phyloP scores from a whole-genome alignment of 2,329 filamentous ascomycete species.

The Ascochyta lentis region DNA sequence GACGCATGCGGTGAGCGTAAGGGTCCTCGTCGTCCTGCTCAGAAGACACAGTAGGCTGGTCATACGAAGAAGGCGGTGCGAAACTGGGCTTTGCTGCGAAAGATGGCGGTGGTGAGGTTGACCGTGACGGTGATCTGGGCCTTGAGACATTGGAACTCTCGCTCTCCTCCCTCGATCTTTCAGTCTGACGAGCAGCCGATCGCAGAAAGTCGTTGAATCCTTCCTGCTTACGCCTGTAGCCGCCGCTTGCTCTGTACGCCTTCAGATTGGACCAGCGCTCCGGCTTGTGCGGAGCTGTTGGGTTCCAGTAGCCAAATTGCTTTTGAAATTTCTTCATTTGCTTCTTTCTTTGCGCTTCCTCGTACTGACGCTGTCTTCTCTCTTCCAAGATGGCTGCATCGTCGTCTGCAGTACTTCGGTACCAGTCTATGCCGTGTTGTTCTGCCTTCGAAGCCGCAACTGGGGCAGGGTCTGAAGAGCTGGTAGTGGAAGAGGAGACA shows the following conservation, averaged over 20 bases:
- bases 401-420: conserved; percentile 87
- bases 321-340: conserved; percentile 76
- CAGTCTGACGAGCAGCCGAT: conserved; percentile 20
- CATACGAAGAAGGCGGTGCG: conserved; percentile 53
- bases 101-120: conserved; percentile 15
- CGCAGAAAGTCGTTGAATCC: conserved; percentile 36
- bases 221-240: conserved; percentile 32
- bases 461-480: conserved; percentile 23
- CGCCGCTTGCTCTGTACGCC: conserved; percentile 36
- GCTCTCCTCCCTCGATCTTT: conserved; percentile 21
- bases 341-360: conserved; percentile 65
- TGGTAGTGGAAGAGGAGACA: conserved; percentile 18
- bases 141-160: conserved; percentile 18
- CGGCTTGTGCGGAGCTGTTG: conserved; percentile 39
- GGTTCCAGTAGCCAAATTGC: conserved; percentile 66
- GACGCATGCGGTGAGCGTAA: conserved; percentile 30
- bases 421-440: conserved; percentile 37
- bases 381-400: conserved; percentile 72
- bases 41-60: conserved; percentile 13
- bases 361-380: conserved; percentile 73
- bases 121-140: conserved; percentile 22
- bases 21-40: conserved; percentile 37
- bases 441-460: conserved; percentile 19
- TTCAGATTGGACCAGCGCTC: conserved; percentile 35
- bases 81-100: conserved; percentile 48